Base-by-base conservation (phyloP, 768 basidiomycete genomes). In the Pulveroboletus sp. region DNA sequence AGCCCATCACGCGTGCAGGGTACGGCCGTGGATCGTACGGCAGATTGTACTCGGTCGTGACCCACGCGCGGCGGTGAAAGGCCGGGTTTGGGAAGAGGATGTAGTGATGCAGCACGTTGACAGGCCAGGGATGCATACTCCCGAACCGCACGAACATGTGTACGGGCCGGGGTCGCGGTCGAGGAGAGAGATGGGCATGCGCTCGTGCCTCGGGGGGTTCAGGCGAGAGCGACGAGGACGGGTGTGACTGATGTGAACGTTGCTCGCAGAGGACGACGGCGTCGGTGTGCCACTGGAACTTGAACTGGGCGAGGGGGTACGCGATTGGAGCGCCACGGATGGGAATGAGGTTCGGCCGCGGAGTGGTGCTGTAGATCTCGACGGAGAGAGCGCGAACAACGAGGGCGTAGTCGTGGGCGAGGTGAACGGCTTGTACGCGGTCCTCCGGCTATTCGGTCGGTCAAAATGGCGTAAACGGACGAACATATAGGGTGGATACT, bases 21-120 rank as follows among this genome's bases (percentile, higher is more conserved):
- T 66, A 47, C 0, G 70, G 63, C 1, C 71, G 73, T 0, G 70
- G 63, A 11, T 72, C 60, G 51, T 80, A 82, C 1, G 81, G 81
- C 12, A 73, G 50, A 46, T 80, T 80, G 22, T 61, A 53, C 31
- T 63, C 51, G 11, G 54, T 49, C 34, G 63, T 46, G 27, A n/a
- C n/a, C 27, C 12, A 3, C 22, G 44, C 16, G 35, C 7, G 9
- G 9, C 17, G n/a, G 41, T 24, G 26, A 57, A 73, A 79, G 6
- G 60, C 47, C 4, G 64, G 54, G 59, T 82, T 79, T 0, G 77
- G 74, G 2, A 61, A 61, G 14, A 88, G 69, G 29, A 73, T 60
- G 59, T 76, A 84, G 62, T 82, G 79, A 55, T 86, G 82, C n/a
- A 86, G 71, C 22, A 81, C 65, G 62, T 88, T 86, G 53, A 81